Evolutionary conservation across 441 rosid species (phyloP).

Genomic region (Pelargonium australe): DNA sequence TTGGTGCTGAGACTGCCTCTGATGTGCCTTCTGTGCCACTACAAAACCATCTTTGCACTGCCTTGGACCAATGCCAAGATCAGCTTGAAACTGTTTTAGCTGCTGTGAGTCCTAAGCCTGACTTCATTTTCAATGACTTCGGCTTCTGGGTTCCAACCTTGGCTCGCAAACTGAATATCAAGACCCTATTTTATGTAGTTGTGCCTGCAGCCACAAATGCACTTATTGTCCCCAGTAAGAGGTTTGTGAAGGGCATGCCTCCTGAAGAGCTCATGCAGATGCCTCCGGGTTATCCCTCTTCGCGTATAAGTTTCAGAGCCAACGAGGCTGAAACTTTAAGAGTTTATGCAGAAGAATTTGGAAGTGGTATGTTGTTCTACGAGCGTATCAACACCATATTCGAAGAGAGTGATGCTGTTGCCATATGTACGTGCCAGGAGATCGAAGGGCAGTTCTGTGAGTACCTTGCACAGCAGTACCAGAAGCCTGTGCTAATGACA

Average conservation of each 20-base stretch:
- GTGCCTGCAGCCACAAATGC: neutral
- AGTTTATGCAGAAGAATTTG: neutral
- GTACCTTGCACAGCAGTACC: neutral
- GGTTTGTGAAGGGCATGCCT: neutral
- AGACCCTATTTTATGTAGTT: neutral
- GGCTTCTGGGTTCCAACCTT: neutral
- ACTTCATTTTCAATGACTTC: neutral
- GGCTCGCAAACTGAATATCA: neutral
- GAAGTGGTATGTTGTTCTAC: neutral
- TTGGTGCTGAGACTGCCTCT: constrained; percentile 8
- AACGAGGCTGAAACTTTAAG: neutral
- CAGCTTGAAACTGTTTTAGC: neutral
- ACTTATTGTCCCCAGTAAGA: neutral
- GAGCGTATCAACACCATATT: neutral
- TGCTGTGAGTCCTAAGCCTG: neutral
- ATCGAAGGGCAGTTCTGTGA: constrained; percentile 3
- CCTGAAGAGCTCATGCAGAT: neutral
- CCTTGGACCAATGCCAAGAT: neutral
- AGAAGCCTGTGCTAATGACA: constrained; percentile 3
- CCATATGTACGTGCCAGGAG: neutral
- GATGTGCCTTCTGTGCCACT: neutral
- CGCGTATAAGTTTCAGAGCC: neutral
- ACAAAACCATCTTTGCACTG: constrained; percentile 1
- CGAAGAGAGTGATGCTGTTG: constrained; percentile 1
- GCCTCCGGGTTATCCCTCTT: constrained; percentile 3